Evolutionary conservation across 177 flowering plant species (phyloP).

Genomic region (Vitis hybrid): DNA sequence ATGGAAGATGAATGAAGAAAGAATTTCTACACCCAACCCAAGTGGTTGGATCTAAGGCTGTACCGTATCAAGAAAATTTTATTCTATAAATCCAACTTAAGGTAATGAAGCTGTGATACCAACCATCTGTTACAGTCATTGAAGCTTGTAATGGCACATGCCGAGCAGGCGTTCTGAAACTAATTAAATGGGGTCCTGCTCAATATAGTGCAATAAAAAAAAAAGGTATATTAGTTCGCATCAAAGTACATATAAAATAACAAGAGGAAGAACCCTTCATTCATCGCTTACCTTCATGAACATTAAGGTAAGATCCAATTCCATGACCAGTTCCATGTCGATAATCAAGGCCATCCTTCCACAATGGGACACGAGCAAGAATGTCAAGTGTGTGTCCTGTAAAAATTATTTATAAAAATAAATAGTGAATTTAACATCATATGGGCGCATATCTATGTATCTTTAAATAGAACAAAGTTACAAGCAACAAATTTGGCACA

Average conservation of each 20-base stretch:
- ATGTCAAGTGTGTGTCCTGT: slow-evolving; percentile 83
- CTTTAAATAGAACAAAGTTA: slow-evolving; percentile 1
- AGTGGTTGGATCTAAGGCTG: too few species aligned
- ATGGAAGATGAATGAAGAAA: too few species aligned
- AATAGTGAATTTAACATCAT: background rate
- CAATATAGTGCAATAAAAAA: slow-evolving; percentile 5
- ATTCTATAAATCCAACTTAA: too few species aligned
- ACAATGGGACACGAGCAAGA: slow-evolving; percentile 90
- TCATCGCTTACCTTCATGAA: slow-evolving; percentile 78
- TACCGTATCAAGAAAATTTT: too few species aligned
- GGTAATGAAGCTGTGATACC: slow-evolving; percentile 19
- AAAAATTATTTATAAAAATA: background rate
- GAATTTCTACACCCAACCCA: too few species aligned
- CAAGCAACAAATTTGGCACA: background rate
- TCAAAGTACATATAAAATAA: slow-evolving; percentile 4
- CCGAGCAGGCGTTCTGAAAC: slow-evolving; percentile 79
- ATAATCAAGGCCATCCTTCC: slow-evolving; percentile 97
- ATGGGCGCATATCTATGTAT: background rate
- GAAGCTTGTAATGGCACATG: slow-evolving; percentile 87
- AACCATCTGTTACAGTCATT: slow-evolving; percentile 97
- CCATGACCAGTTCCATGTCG: slow-evolving; percentile 99
- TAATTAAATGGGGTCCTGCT: slow-evolving; percentile 88
- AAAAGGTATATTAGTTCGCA: slow-evolving; percentile 2
- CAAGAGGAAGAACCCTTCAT: background rate
- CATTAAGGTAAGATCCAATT: slow-evolving; percentile 86